Evolutionary conservation across 2,329 filamentous ascomycete species (phyloP).

Genomic region (Colletotrichum sp.): DNA sequence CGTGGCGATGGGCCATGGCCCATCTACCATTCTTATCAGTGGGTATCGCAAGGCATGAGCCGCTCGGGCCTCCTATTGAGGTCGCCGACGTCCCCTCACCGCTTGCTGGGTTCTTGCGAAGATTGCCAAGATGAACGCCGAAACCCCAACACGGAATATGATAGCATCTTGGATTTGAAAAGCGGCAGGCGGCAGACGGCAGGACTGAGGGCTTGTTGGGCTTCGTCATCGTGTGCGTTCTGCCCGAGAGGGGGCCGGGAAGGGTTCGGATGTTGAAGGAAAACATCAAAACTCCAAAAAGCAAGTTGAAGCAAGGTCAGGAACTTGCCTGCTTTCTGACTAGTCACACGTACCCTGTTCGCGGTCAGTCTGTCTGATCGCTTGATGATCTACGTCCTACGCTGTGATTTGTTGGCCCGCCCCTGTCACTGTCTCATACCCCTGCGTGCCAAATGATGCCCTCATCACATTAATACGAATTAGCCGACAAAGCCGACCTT

Average conservation of each 20-base stretch:
- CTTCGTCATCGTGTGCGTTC: not conserved
- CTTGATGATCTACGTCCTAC: not conserved
- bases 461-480: not conserved
- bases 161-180: not conserved
- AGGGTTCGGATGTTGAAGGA: not conserved
- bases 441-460: not conserved
- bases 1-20: not conserved
- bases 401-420: not conserved
- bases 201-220: not conserved
- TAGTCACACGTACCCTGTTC: not conserved
- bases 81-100: not conserved
- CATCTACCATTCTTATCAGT: not conserved
- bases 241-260: not conserved
- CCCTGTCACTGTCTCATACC: not conserved
- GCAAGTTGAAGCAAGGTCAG: not conserved
- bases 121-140: not conserved
- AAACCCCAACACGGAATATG: not conserved
- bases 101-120: not conserved
- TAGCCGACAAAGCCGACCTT: not conserved
- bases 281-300: not conserved
- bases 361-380: not conserved
- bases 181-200: not conserved
- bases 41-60: not conserved
- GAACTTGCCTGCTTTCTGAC: not conserved
- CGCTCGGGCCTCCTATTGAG: not conserved